These are phyloP conservation scores for Stephania cephalantha DNA, from an alignment of 164 flowering plant species.

Conservation along the genomic window DNA sequence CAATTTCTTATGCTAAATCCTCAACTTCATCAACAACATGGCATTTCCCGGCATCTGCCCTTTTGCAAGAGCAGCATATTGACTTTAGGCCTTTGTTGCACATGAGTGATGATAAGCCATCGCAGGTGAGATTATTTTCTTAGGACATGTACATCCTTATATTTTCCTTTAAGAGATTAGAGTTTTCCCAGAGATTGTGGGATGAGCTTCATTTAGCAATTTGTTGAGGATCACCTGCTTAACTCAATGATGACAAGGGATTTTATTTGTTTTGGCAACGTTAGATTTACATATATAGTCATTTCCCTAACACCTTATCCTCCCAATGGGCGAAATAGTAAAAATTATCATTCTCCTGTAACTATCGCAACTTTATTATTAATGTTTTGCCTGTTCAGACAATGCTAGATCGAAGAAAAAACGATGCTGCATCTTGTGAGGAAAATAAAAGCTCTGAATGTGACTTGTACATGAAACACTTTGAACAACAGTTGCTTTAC, in stretches of 20 bases:
- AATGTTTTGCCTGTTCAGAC: constrained; percentile 25
- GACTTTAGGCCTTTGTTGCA: constrained; percentile 35
- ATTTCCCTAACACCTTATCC: not conserved
- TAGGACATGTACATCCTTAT: not conserved
- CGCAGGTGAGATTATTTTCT: constrained; percentile 33
- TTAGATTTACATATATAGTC: not conserved
- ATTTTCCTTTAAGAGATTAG: not conserved
- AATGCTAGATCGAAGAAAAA: constrained; percentile 29
- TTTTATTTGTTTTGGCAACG: not conserved
- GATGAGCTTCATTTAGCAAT: not conserved
- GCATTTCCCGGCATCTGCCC: constrained; percentile 48
- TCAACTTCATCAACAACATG: constrained; percentile 34
- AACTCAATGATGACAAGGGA: not conserved
- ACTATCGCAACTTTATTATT: not conserved
- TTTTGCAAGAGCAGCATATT: constrained; percentile 58
- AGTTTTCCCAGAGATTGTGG: not conserved
- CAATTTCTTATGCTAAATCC: constrained; percentile 30
- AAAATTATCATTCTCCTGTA: not conserved
- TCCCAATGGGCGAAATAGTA: not conserved
- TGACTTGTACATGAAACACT: constrained; percentile 32
- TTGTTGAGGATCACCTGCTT: not conserved
- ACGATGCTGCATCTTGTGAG: constrained; percentile 25
- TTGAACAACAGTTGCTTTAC: constrained; percentile 46
- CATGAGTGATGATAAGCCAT: constrained; percentile 38
- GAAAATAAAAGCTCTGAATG: constrained; percentile 20